Base-by-base conservation (phyloP, 208 protist genomes). In the Leishmania guyanensis region DNA sequence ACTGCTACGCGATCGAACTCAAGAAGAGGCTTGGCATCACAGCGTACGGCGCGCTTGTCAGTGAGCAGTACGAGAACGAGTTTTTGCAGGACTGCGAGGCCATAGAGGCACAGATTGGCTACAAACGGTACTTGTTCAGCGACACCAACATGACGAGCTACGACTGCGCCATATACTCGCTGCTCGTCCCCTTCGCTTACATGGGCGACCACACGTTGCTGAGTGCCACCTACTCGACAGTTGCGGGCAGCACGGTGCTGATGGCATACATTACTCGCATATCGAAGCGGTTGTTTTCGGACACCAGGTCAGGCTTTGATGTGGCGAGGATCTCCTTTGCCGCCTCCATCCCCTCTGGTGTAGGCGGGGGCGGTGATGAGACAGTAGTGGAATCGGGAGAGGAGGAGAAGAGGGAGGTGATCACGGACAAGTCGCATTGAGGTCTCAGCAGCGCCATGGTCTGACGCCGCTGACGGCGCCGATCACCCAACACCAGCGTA, bases 101-200 rank as follows among this genome's bases (percentile, higher is more conserved):
- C 3, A 76, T 96, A 3, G 92, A 94, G 75, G 58, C 70, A 26
- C 79, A 92, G 53, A 86, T 96, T 39, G 76, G 76, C 29, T 33
- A 75, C 5, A 85, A 92, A 36, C 74, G 48, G 8, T 88, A 89
- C 51, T 87, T 96, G 26, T 90, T 90, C 51, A 84, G 81, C 71
- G 72, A 88, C 70, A 69, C 54, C 2, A 20, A 58, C 1, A 84
- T 92, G 22, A 88, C 88, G n/a, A 88, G 87, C 46, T 90, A 88
- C 82, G 92, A 96, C 84, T 94, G 90, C 81, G 89, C 88, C 50
- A 76, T 96, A 50, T 96, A 93, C 80, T 86, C 90, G 12, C 81
- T 86, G 74, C 82, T 96, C 60, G 84, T 92, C 29, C 87, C 87
- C 26, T 86, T 96, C 62, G 77, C 92, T 39, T 86, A 83, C 66